A percentile compares a stretch with the other conserved stretches of the same genome.
phyloP scores from a whole-genome alignment of 768 basidiomycete species.

The Russula vinacea region DNA sequence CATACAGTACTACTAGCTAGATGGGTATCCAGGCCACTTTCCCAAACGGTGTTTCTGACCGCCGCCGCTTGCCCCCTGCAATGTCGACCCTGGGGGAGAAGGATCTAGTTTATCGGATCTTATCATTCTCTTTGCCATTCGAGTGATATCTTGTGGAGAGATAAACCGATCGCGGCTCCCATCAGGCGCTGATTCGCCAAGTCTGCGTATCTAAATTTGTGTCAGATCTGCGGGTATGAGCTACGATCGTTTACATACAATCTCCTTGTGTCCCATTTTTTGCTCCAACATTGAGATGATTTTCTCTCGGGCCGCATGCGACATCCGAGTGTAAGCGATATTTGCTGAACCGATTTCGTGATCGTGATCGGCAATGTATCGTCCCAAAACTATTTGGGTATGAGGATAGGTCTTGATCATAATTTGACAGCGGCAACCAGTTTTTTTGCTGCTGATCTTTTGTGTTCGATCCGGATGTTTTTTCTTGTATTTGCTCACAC shows the following conservation, averaged over 20 bases:
- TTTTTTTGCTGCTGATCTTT: background rate
- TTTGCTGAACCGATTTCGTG: background rate
- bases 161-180: background rate
- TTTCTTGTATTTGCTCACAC: background rate
- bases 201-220: background rate
- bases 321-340: background rate
- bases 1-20: background rate
- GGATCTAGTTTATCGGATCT: background rate
- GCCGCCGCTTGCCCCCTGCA: conserved; percentile 33
- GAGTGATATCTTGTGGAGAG: background rate
- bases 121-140: background rate
- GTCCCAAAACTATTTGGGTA: background rate
- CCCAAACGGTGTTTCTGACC: conserved; percentile 47
- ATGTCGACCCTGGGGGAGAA: background rate
- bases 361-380: background rate
- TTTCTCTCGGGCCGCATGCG: background rate
- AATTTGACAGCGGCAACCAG: background rate
- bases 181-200: background rate
- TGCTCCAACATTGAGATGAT: background rate
- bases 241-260: no score
- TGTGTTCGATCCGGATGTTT: background rate
- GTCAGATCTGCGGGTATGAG: no score
- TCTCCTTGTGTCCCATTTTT: background rate
- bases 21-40: conserved; percentile 44
- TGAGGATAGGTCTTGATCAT: background rate